Conservation (phyloP, 495 filamentous ascomycete genomes). For the Articulospora tetracladia region DNA sequence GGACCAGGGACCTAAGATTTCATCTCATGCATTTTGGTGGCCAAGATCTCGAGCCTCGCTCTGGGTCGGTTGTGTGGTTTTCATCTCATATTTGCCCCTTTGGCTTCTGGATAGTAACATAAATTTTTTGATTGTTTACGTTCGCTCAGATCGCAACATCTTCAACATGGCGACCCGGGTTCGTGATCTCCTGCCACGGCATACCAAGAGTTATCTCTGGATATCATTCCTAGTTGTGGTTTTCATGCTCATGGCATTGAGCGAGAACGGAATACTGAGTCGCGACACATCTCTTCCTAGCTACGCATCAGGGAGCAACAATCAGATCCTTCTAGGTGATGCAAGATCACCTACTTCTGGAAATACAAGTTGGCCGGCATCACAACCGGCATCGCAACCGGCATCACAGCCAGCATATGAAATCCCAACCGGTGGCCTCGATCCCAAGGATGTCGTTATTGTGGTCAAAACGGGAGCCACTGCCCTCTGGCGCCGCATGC, state of each 20-base stretch:
- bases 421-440: neutral
- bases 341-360: neutral
- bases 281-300: neutral
- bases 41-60: too few species aligned
- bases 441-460: conserved; percentile 5
- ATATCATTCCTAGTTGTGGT: conserved; percentile 11
- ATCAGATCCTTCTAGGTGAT: neutral
- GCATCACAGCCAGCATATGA: neutral
- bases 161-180: neutral
- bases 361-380: neutral
- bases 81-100: too few species aligned
- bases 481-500: conserved; percentile 1
- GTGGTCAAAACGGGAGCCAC: conserved; percentile 7
- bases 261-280: conserved; percentile 6
- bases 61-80: too few species aligned
- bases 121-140: too few species aligned
- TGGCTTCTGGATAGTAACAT: too few species aligned
- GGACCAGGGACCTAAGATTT: too few species aligned
- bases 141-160: neutral
- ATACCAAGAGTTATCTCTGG: conserved; percentile 14
- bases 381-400: neutral
- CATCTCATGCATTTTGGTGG: too few species aligned
- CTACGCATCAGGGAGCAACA: neutral
- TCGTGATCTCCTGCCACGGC: conserved; percentile 12
- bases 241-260: conserved; percentile 12